Evolutionary conservation across 192 early-diverging fungal species (phyloP).

Genomic region (Fimicolochytrium jonesii): DNA sequence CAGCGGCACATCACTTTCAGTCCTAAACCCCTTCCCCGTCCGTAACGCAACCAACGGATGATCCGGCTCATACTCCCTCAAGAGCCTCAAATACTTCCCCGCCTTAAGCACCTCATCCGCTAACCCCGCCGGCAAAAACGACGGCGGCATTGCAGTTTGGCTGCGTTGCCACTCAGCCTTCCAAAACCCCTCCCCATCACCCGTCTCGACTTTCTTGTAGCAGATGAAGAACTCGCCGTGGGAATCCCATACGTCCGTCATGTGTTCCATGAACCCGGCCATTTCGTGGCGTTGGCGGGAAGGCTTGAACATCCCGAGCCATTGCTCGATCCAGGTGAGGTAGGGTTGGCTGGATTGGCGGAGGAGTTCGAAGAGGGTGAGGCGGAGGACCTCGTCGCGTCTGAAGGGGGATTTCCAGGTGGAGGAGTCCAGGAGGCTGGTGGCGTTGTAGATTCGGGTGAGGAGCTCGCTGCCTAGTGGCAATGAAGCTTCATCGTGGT

Average conservation of each 20-base stretch:
- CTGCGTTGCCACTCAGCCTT: constrained; percentile 10
- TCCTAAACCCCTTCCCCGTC: too few relatives aligned
- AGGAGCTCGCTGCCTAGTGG: constrained; percentile 12
- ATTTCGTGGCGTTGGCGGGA: not conserved
- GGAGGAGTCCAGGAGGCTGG: not conserved
- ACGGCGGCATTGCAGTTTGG: not conserved
- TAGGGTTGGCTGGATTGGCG: constrained; percentile 15
- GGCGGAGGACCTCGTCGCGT: not conserved
- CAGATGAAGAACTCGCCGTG: constrained; percentile 13
- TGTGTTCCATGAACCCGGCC: constrained; percentile 4
- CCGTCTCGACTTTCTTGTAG: not conserved
- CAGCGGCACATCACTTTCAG: too few relatives aligned
- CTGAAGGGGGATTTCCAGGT: not conserved
- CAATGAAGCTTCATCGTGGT: not conserved
- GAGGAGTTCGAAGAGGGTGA: not conserved
- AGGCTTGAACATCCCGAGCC: constrained; percentile 4
- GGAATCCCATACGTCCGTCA: constrained; percentile 21
- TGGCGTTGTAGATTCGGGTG: constrained; percentile 15
- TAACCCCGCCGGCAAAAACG: not conserved
- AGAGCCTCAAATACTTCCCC: constrained; percentile 15
- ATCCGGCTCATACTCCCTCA: constrained; percentile 4
- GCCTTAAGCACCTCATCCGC: constrained; percentile 11
- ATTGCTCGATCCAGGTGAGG: constrained; percentile 16
- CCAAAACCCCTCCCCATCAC: constrained; percentile 11
- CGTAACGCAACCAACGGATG: constrained; percentile 6